phyloP scores from a whole-genome alignment of 192 early-diverging fungal genomes.

The Allomyces arbusculus region DNA sequence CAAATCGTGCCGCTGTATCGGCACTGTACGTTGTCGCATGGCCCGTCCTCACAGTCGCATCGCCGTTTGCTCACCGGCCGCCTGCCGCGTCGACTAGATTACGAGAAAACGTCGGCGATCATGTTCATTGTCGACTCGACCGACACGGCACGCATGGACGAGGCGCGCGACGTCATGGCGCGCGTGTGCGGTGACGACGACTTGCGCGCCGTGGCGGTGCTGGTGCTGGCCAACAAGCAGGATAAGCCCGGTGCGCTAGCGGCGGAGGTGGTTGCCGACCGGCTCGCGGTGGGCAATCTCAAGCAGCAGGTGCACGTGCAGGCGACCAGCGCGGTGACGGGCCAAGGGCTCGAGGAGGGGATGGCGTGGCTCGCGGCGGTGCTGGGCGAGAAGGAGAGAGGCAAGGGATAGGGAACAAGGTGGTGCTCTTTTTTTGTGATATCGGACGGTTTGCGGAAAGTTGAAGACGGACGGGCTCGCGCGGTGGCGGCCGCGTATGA shows the following conservation, averaged over 20 bases:
- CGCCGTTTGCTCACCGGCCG: no score
- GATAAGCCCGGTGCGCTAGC: not conserved
- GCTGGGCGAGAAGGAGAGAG: no score
- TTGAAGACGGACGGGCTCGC: no score
- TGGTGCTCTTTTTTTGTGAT: no score
- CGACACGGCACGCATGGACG: not conserved
- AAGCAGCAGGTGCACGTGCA: slow-evolving; percentile 1
- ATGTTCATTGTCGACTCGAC: slow-evolving; percentile 3
- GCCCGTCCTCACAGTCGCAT: no score
- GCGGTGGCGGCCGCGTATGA: no score
- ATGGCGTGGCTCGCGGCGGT: slow-evolving; percentile 1
- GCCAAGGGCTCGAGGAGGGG: slow-evolving; percentile 2
- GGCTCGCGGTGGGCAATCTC: not conserved
- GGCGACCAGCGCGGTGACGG: slow-evolving; percentile 1
- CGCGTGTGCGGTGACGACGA: not conserved
- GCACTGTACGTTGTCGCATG: not conserved
- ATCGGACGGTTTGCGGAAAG: no score
- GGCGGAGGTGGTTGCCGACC: not conserved
- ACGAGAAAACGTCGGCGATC: not conserved
- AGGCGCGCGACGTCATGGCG: slow-evolving; percentile 1
- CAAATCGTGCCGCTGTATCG: not conserved
- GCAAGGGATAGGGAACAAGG: no score
- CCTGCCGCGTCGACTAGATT: not conserved
- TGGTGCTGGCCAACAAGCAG: slow-evolving; percentile 4
- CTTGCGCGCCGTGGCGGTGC: not conserved